Evolutionary conservation across 2,329 filamentous ascomycete species (phyloP), one percentile per base, ranked within the genome.

Genomic region (Pyrenochaeta sp.): DNA sequence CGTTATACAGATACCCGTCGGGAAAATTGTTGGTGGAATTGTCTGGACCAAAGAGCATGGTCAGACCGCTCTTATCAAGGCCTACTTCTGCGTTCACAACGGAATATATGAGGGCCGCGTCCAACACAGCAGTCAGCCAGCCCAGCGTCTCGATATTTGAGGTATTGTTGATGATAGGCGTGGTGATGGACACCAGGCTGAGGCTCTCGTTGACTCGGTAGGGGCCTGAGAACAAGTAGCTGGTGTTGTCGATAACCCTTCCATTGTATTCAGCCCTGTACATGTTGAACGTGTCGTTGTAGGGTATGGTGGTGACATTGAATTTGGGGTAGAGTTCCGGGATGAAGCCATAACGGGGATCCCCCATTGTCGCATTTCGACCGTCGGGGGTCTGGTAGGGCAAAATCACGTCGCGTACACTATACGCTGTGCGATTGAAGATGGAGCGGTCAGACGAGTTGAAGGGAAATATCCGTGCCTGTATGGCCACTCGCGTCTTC

Each of bases 51-150:
- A 94, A 73, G 5, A 95, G 67, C 17, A 95, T 73, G 2, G 88
- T 84, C 11, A 86, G 72, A 5, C 90, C 90, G 0, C 85, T 89
- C 0, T 78, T 67, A 17, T 85, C 88, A 7, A 96, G 65, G 1
- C 89, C 90, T 66, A 91, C 88, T 2, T 77, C 73, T 2, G 86
- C 87, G 13, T 74, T 71, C 18, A 85, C 74, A 1, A 90, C 80
- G 30, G 78, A 70, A n/a, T 84, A 74, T 3, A 94, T 75, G 1
- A 87, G 78, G 3, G 74, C 73, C 2, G 86, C 86, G 42, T 88
- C 82, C 41, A 88, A 81, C n/a, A 96, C 77, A 2, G 93, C 74
- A 1, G 90, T 96, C 75, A 96, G 81, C 75, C 90, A 96, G 2
- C 90, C 92, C 4, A 96, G 77, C 1, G 93, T 81, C 50, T 87